Base-by-base conservation (phyloP, 768 basidiomycete genomes). In the Rhizopogon salebrosus region DNA sequence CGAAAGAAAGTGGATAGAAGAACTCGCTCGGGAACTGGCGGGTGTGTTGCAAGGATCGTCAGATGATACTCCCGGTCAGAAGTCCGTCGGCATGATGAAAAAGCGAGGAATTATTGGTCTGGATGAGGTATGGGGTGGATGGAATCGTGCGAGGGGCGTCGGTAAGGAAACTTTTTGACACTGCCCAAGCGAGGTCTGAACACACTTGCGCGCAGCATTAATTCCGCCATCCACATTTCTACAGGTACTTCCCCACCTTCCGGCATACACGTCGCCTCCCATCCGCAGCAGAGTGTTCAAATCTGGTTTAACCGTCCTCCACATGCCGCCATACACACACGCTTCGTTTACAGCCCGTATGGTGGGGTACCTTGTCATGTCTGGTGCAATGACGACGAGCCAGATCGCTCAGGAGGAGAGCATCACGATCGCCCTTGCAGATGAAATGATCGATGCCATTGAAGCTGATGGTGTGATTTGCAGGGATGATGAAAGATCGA, bases 101-200 rank as follows among this genome's bases (percentile, higher is more conserved):
- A 75, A 78, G 3, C 80, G 91, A 26, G 92, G 91, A 1, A 80
- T 95, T 31, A 79, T 97, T 36, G 90, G 87, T 0, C 70, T 97
- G 24, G 94, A 98, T 63, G 94, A 95, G 69, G 89, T 89, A 0
- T 98, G 94, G 94, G 91, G 91, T 24, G 84, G 88, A 2, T 97
- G 94, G 94, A 95, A 95, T 64, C 84, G 94, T 53, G 93, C 92
- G 6, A 73, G 94, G 58, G 94, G 94, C 45, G 87, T 95, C 50
- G 87, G 93, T 92, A 66, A 66, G 86, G 64, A 20, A 8, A 20
- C 3, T 37, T 54, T 22, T 41, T 42, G 60, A 36, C 6, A 18
- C 39, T 48, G 58, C 51, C 18, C 37, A 46, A 14, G 24, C 20
- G 27, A 23, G 18, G 39, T 39, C 37, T 49, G 41, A 37, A 27